These are phyloP conservation scores for Neofusicoccum sp. DNA, from an alignment of 2,329 filamentous ascomycete species.

Conservation along the genomic window DNA sequence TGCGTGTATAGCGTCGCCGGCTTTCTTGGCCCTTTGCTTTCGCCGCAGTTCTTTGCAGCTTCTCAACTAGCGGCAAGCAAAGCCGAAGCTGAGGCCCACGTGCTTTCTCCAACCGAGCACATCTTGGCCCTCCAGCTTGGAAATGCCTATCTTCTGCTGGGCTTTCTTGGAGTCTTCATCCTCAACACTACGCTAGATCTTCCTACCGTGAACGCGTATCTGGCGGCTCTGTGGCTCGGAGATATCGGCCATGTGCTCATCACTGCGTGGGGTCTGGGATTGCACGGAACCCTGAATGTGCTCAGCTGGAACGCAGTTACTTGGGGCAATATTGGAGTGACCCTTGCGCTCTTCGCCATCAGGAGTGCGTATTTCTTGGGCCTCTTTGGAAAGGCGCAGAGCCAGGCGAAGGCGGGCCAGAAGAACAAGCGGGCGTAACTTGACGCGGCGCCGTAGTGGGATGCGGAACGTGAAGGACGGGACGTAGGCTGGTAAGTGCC, in stretches of 20 bases:
- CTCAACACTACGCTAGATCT: constrained; percentile 64
- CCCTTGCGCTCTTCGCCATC: constrained; percentile 59
- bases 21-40: constrained; percentile 22
- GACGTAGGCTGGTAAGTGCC: not conserved
- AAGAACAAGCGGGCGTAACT: constrained; percentile 1
- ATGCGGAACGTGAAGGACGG: not conserved
- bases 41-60: constrained; percentile 22
- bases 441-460: not conserved
- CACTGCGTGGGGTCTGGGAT: constrained; percentile 59
- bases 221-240: constrained; percentile 62
- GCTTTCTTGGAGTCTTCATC: constrained; percentile 62
- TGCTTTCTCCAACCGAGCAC: constrained; percentile 27
- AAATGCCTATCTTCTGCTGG: constrained; percentile 67
- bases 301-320: constrained; percentile 65
- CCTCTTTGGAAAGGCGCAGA: constrained; percentile 49
- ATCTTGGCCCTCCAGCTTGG: constrained; percentile 67
- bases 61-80: constrained; percentile 20
- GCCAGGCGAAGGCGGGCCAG: not conserved
- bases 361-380: constrained; percentile 60
- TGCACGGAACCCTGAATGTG: constrained; percentile 53
- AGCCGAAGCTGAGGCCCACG: not conserved
- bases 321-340: constrained; percentile 71
- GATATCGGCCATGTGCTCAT: constrained; percentile 67
- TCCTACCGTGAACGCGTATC: constrained; percentile 65
- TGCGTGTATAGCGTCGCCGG: constrained; percentile 20